Conservation (phyloP, 176 grass and related monocot genomes). For the Urochloa ruziziensis region DNA sequence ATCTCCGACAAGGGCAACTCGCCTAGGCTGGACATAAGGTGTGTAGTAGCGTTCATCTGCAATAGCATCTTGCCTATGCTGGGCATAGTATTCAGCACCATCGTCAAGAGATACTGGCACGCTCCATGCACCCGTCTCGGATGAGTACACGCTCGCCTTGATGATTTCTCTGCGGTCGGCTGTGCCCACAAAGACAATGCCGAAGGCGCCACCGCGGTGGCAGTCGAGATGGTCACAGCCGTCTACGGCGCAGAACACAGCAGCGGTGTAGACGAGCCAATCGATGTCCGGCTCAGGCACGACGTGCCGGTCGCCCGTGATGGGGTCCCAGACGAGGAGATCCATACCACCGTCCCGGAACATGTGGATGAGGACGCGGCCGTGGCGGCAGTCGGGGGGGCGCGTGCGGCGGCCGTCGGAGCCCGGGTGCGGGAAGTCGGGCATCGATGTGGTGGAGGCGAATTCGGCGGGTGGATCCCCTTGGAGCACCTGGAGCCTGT, state of each 20-base stretch:
- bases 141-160: neutral
- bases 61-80: neutral
- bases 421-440: neutral
- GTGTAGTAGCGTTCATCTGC: neutral
- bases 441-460: neutral
- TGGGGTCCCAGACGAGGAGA: neutral
- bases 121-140: neutral
- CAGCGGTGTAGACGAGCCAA: neutral
- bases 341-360: neutral
- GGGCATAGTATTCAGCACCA: neutral
- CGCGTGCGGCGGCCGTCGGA: neutral
- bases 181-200: neutral
- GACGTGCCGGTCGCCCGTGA: neutral
- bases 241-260: neutral
- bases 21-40: neutral
- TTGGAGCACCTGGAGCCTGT: neutral
- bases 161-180: neutral
- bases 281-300: neutral
- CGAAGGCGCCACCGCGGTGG: neutral
- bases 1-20: neutral
- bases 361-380: neutral
- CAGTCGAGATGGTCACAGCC: neutral
- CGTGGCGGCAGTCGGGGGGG: slow-evolving; percentile 6
- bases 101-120: neutral
- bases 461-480: neutral